Percentiles rank a stretch among this genome's conserved stretches.
These are phyloP conservation scores for Canariomyces notabilis DNA, from an alignment of 2,329 filamentous ascomycete species.

Conservation along the genomic window DNA sequence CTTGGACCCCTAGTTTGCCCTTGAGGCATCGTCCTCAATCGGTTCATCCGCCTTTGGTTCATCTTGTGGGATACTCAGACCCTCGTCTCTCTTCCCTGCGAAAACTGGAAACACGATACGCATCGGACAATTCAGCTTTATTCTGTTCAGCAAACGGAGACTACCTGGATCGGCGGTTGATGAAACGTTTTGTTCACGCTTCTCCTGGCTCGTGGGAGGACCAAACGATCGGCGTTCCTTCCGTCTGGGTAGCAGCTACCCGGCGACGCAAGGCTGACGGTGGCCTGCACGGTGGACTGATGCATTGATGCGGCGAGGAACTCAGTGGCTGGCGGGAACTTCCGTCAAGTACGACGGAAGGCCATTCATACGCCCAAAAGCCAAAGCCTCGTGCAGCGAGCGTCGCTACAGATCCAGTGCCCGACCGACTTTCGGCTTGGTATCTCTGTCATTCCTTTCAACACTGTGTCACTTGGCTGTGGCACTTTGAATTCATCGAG, in stretches of 20 bases:
- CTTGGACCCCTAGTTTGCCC: neutral
- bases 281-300: neutral
- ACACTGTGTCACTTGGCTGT: no score
- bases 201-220: no score
- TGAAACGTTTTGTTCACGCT: constrained; percentile 3
- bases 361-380: no score
- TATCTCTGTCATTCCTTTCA: no score
- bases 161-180: constrained; percentile 1
- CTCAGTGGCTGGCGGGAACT: neutral
- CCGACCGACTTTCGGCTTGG: neutral
- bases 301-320: neutral
- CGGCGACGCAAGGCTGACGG: constrained; percentile 19
- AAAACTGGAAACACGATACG: neutral
- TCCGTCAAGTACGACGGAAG: neutral
- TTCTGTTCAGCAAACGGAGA: neutral
- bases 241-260: no score
- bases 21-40: neutral
- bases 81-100: neutral
- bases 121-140: neutral
- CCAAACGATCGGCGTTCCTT: no score
- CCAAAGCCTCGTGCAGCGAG: neutral
- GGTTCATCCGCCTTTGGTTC: neutral
- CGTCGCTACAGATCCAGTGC: neutral
- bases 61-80: neutral
- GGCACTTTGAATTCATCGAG: neutral